These are phyloP conservation scores for Trametes coccinea DNA, from an alignment of 768 basidiomycete genomes.

Conservation along the genomic window DNA sequence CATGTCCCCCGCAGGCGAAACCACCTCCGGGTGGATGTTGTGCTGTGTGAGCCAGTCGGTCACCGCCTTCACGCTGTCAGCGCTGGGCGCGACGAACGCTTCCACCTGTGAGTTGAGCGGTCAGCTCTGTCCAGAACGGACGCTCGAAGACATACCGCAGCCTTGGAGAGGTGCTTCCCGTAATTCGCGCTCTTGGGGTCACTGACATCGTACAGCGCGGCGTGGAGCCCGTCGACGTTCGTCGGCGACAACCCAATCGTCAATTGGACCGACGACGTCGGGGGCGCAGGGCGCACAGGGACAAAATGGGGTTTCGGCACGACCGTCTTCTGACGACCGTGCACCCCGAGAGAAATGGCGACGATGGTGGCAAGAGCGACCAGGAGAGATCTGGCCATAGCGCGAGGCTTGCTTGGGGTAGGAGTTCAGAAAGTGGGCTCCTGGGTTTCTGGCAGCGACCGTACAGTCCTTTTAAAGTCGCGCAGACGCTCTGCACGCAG, in stretches of 20 bases:
- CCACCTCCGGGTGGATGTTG: background rate
- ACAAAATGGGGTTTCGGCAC: background rate
- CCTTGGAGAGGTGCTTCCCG: slow-evolving; percentile 40
- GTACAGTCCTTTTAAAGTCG: background rate
- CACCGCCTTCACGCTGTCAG: slow-evolving; percentile 8
- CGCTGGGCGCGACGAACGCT: slow-evolving; percentile 13
- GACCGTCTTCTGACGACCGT: slow-evolving; percentile 1
- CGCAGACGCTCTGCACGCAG: background rate
- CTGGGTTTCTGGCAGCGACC: background rate
- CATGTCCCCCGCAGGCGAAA: background rate
- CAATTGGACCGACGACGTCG: slow-evolving; percentile 28
- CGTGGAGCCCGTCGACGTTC: slow-evolving; percentile 35
- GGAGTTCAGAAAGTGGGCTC: background rate
- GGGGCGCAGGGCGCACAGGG: background rate
- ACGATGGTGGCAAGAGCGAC: background rate
- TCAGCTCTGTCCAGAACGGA: background rate
- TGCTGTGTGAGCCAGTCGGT: slow-evolving; percentile 9
- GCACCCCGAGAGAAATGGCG: background rate
- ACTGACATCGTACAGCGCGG: slow-evolving; percentile 34
- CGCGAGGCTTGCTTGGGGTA: background rate
- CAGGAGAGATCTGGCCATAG: background rate
- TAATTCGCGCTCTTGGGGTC: slow-evolving; percentile 35
- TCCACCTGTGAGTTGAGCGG: slow-evolving; percentile 5
- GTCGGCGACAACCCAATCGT: slow-evolving; percentile 34
- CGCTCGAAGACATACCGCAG: slow-evolving; percentile 32